Base-by-base conservation (phyloP, 352 stramenopile genomes). In the Lagenidium giganteum region DNA sequence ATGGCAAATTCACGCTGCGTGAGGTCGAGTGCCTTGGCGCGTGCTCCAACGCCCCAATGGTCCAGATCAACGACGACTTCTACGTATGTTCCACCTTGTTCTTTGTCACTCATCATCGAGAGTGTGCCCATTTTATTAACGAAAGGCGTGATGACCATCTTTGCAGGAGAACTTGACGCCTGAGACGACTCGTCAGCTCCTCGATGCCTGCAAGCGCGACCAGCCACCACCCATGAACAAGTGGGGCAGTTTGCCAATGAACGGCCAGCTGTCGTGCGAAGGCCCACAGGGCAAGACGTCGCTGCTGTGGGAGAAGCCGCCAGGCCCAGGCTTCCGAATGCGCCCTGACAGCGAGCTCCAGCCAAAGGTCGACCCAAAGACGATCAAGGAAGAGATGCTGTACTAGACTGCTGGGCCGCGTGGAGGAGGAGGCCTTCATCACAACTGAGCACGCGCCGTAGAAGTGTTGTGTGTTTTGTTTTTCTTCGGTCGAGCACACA, bases 1-100 rank as follows among this genome's bases (percentile, higher is more conserved):
- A 94, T 39, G 78, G 80, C 12, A 62, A 61, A 48, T 94, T 94
- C 67, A 99, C 97, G 45, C 76, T 99, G 37, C 74, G 96, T 40
- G 96, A 99, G 67, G 96, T 99, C 18, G 97, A 99, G 59, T 99
- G 97, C 72, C 83, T 99, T 26, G 97, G 97, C 39, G 93, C 96
- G 6, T 99, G 97, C 76, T 87, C 97, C 5, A 99, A 99, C 78
- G 97, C 97, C 8, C 97, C 97, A 40, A 99, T 99, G 97, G 82
- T 99, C 36, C 96, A 99, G 83, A 94, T 99, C 59, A 99, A 98
- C 71, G 95, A 99, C 74, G 96, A 99, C 75, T 99, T 98, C 48
- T 90, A 94, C 57, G 63, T 76, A 44, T 47, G 55, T 69, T 4
- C 5, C n/a, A 4, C 18, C 16, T 38, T n/a, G n/a, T n/a, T n/a